Conservation (phyloP, 75 land plant genomes). For the Selaginella tamariscina region DNA sequence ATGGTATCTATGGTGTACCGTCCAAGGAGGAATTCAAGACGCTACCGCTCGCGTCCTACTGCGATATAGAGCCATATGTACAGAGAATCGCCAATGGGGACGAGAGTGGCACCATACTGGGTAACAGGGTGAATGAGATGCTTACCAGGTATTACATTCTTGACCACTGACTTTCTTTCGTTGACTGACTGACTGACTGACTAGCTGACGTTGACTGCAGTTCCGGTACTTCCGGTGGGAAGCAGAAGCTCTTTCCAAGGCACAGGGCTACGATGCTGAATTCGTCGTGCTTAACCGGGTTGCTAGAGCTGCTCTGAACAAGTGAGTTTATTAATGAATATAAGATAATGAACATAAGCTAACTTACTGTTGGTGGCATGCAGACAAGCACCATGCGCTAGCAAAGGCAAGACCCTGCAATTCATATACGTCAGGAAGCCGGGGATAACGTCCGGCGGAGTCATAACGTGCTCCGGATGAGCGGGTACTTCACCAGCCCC, state of each 20-base stretch:
- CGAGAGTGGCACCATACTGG: not conserved
- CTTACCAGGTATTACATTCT: not conserved
- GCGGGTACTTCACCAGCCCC: not conserved
- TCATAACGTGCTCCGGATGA: not conserved
- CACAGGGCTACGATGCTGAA: not conserved
- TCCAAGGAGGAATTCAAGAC: not conserved
- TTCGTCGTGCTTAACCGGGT: not conserved
- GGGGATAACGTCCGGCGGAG: not conserved
- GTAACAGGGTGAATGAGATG: not conserved
- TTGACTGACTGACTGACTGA: not conserved
- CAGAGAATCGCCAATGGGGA: slow-evolving; percentile 53
- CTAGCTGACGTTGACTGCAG: not conserved
- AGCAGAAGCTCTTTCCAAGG: not conserved
- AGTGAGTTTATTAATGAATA: not conserved
- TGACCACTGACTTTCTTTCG: not conserved
- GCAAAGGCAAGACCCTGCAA: not conserved
- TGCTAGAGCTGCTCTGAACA: not conserved
- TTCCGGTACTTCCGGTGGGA: not conserved
- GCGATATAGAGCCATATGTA: slow-evolving; percentile 39
- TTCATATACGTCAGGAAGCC: not conserved
- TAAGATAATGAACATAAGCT: not conserved
- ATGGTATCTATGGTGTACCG: not conserved
- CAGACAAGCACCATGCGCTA: not conserved
- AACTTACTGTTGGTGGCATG: not conserved
- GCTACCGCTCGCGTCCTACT: slow-evolving; percentile 36